Conservation (phyloP, 83 land plant genomes). For the Picea abies region DNA sequence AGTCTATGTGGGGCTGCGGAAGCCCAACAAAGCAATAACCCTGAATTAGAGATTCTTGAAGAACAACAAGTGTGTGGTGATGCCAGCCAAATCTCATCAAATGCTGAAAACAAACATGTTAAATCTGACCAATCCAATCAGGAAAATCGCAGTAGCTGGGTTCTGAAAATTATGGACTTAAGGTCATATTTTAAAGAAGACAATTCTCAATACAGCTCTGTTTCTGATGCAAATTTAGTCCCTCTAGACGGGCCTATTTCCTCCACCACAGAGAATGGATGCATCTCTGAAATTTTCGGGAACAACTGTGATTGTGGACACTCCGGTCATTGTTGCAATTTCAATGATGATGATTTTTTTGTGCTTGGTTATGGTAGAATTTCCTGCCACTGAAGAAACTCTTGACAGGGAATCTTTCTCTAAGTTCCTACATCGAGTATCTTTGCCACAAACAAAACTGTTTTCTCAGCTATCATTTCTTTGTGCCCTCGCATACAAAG, state of each 20-base stretch:
- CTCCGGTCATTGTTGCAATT: too few species aligned
- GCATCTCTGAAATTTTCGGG: not conserved
- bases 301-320: not conserved
- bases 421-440: conserved; percentile 38
- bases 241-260: not conserved
- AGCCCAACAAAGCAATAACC: not conserved
- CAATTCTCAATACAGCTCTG: not conserved
- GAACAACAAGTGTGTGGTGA: too few species aligned
- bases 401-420: conserved; percentile 54
- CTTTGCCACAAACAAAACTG: conserved; percentile 47
- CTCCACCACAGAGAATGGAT: not conserved
- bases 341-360: conserved; percentile 29
- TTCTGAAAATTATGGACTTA: not conserved
- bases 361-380: conserved; percentile 32
- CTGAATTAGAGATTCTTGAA: not conserved
- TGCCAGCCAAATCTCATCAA: not conserved
- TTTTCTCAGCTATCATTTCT: conserved; percentile 62
- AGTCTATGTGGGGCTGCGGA: not conserved
- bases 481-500: conserved; percentile 71
- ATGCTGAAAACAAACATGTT: not conserved
- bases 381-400: conserved; percentile 19
- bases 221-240: not conserved
- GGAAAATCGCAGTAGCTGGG: not conserved
- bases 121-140: not conserved
- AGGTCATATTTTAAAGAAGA: not conserved